Evolutionary conservation across 805 yeast genomes (phyloP), one percentile per base, ranked within the genome.

Genomic region (Myxozyma nipponensis): DNA sequence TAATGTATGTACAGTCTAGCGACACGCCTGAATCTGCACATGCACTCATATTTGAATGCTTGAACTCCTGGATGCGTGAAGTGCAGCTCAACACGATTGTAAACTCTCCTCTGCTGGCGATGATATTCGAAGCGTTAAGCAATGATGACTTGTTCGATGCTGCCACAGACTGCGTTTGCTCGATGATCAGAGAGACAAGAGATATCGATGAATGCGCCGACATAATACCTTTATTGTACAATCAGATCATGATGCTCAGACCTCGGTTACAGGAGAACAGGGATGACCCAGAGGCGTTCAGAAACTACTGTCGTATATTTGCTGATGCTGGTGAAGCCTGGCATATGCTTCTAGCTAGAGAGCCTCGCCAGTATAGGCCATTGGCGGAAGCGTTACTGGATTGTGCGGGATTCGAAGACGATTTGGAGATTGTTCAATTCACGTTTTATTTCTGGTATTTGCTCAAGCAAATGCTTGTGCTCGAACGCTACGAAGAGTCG

Each of bases 321-420:
- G 86, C 89, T 4, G 95, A 89, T 60, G 95, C 97, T 1, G 96
- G 95, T 49, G 97, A 89, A 69, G 78, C 95, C 1, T 93, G 98
- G 98, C 93, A 88, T 67, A 85, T 86, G 30, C 72, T 86, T 30
- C 81, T 93, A 44, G 88, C 91, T 4, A 80, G 80, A 60, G 72
- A 77, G 46, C 93, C 97, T 0, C 69, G 68, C 40, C 76, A 77
- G 40, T 90, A 86, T 69, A 76, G 78, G 56, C 84, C 85, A 1
- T 70, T 93, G 61, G 90, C 90, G 18, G 82, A 79, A 50, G 79
- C 86, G 4, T 67, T 91, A 21, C 73, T 88, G 39, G 79, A 82
- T 54, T 78, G 90, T 55, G 76, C 95, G 22, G 75, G 82, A 36
- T 79, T 79, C 57, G 86, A 84, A 44, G 83, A 83, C 43, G 97